Percentiles rank a stretch among this genome's conserved stretches.
Evolutionary conservation across 2,329 filamentous ascomycete genomes (phyloP).

Genomic region (Aspergillus phoenicis): DNA sequence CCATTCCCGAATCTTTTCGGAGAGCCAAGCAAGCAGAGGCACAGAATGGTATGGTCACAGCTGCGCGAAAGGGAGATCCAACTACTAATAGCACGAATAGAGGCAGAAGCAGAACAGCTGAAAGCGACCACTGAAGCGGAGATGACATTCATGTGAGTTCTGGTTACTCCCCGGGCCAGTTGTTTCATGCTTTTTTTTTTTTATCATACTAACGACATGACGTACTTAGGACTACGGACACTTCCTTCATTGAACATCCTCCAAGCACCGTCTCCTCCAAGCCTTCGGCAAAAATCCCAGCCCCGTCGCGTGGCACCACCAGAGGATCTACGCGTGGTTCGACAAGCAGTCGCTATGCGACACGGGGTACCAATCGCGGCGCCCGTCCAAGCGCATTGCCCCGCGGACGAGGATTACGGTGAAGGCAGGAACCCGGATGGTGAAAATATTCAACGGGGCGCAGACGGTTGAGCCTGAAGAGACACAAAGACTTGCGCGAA

Average conservation of each 20-base stretch:
- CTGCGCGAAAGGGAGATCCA: background rate
- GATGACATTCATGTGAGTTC: slow-evolving; percentile 77
- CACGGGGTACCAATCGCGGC: slow-evolving; percentile 37
- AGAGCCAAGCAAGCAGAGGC: slow-evolving; percentile 63
- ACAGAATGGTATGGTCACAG: slow-evolving; percentile 43
- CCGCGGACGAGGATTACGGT: slow-evolving; percentile 43
- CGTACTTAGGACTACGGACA: slow-evolving; percentile 75
- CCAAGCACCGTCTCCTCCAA: slow-evolving; percentile 54
- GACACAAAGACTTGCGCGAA: background rate
- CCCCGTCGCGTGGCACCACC: slow-evolving; percentile 26
- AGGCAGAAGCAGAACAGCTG: slow-evolving; percentile 35
- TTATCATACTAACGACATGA: slow-evolving; percentile 8
- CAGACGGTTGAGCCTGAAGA: background rate
- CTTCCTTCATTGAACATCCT: slow-evolving; percentile 86
- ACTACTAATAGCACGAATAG: slow-evolving; percentile 22
- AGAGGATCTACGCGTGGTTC: slow-evolving; percentile 28
- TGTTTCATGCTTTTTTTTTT: background rate
- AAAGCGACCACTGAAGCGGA: slow-evolving; percentile 60
- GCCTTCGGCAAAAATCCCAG: slow-evolving; percentile 38
- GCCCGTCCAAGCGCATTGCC: slow-evolving; percentile 43
- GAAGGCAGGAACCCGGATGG: slow-evolving; percentile 18
- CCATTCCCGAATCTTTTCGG: slow-evolving; percentile 79
- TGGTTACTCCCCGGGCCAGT: background rate
- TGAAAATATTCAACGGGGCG: background rate
- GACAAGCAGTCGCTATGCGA: slow-evolving; percentile 39